These are phyloP conservation scores for Trypanosoma mega DNA, from an alignment of 208 protist species.

Conservation along the genomic window DNA sequence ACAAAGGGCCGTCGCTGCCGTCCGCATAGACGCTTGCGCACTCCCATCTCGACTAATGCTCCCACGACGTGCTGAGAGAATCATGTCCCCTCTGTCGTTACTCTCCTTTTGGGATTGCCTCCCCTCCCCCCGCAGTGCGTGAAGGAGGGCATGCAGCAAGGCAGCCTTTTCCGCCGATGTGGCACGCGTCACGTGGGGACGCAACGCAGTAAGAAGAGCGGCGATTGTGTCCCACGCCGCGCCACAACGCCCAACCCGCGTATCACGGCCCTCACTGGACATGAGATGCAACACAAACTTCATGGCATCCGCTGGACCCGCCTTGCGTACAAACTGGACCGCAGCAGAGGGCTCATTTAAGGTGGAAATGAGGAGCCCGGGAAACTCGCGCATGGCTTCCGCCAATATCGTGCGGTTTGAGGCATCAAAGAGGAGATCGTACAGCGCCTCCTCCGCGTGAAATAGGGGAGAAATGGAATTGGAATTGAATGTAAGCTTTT, in stretches of 20 bases:
- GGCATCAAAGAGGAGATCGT: constrained; percentile 30
- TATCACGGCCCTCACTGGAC: too few relatives aligned
- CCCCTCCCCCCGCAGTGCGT: constrained; percentile 24
- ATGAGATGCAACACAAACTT: constrained; percentile 25
- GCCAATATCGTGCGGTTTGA: constrained; percentile 22
- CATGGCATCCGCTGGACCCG: constrained; percentile 19
- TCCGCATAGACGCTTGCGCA: constrained; percentile 30
- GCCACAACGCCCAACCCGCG: constrained; percentile 22
- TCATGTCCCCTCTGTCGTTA: background rate
- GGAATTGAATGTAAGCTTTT: too few relatives aligned
- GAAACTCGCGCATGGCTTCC: constrained; percentile 27
- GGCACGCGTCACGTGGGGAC: constrained; percentile 29
- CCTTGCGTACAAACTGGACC: constrained; percentile 48
- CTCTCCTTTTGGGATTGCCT: background rate
- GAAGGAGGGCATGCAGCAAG: constrained; percentile 30
- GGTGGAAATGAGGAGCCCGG: constrained; percentile 45
- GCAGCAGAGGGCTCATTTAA: constrained; percentile 42
- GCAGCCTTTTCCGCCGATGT: constrained; percentile 38
- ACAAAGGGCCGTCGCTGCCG: constrained; percentile 52
- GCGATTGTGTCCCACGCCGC: constrained; percentile 46
- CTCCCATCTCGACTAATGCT: constrained; percentile 5
- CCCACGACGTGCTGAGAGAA: background rate
- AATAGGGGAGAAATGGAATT: too few relatives aligned
- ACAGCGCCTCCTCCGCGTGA: constrained; percentile 40
- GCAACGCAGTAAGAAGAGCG: constrained; percentile 35